Evolutionary conservation across 495 filamentous ascomycete genomes (phyloP), one percentile per base, ranked within the genome.

Genomic region (Emericellopsis terricola): DNA sequence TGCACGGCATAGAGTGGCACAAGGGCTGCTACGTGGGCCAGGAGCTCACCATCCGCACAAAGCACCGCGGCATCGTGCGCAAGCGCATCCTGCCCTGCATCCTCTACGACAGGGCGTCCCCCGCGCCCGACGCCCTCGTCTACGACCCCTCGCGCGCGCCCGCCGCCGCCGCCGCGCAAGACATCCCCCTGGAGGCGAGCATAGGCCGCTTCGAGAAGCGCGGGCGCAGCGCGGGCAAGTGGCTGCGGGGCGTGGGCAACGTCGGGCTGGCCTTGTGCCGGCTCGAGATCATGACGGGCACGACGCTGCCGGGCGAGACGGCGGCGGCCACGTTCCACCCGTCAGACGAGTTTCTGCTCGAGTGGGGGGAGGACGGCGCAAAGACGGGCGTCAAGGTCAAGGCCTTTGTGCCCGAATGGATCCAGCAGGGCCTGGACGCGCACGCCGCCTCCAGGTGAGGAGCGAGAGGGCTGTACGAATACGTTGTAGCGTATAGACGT

Each of bases 21-120:
- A 97, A 97, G 57, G 89, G 89, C 1, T 97, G 89, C 54, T 97
- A 97, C 52, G 74, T 96, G 0, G 89, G 89, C 0, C 89, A 97
- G 57, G 89, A 97, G 51, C 62, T 96, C 34, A 96, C 91, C 6
- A 92, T 94, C 29, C 73, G 89, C 16, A 96, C 91, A 0, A 74
- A 83, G 47, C 89, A 96, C 52, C 85, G 77, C 2, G 89, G 89
- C 23, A 81, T 97, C 8, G 83, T 94, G 29, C 62, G 89, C 45
- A 93, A 93, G 61, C 61, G 89, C 2, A 69, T 96, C n/a, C 45
- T 97, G 20, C 89, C 89, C 0, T 73, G 84, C 3, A 60, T 76
- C 51, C 38, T 94, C n/a, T 92, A 91, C 47, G 30, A 39, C 1
- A 28, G 21, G 5, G 43, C 49, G 2, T 45, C 48, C 5, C 46